A percentile compares a stretch with the other conserved stretches of the same genome.
Evolutionary conservation across 2,329 filamentous ascomycete genomes (phyloP).

Genomic region (Botrytis fragariae): DNA sequence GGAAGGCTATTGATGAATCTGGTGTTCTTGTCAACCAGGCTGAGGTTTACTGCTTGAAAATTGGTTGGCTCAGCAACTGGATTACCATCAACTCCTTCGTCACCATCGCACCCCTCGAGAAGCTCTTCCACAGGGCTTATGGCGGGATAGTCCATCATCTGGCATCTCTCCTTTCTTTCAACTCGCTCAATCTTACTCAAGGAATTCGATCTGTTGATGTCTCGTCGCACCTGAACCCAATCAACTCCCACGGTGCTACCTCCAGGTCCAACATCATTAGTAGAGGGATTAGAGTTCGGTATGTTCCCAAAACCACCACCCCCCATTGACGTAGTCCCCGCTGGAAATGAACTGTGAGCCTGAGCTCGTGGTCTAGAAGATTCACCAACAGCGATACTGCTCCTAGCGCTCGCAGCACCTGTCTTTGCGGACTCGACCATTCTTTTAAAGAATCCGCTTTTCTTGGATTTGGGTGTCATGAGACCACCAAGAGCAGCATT

Average conservation of each 20-base stretch:
- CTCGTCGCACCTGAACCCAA: conserved; percentile 96
- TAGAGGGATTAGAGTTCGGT: conserved; percentile 50
- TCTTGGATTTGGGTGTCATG: conserved; percentile 71
- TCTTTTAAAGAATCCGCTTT: conserved; percentile 91
- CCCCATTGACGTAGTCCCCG: conserved; percentile 47
- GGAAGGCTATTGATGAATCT: conserved; percentile 85
- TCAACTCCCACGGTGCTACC: conserved; percentile 57
- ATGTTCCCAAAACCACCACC: conserved; percentile 46
- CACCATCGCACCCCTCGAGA: conserved; percentile 79
- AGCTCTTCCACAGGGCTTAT: conserved; percentile 88
- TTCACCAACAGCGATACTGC: conserved; percentile 70
- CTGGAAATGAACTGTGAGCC: conserved; percentile 29
- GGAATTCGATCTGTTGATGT: conserved; percentile 93
- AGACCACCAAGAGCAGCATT: conserved; percentile 75
- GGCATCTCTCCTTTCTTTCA: conserved; percentile 83
- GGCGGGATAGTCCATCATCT: conserved; percentile 90
- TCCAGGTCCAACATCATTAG: conserved; percentile 68
- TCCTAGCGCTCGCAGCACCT: conserved; percentile 83
- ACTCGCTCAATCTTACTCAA: conserved; percentile 82
- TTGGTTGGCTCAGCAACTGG: conserved; percentile 80
- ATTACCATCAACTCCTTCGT: conserved; percentile 82
- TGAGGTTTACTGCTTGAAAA: conserved; percentile 75
- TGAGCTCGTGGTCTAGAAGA: conserved; percentile 40
- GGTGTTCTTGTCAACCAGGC: conserved; percentile 91
- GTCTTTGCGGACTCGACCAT: conserved; percentile 94